Percentiles rank a stretch among this genome's conserved stretches.
Evolutionary conservation across 768 basidiomycete genomes (phyloP).

Genomic region (Phylloporus sp.): DNA sequence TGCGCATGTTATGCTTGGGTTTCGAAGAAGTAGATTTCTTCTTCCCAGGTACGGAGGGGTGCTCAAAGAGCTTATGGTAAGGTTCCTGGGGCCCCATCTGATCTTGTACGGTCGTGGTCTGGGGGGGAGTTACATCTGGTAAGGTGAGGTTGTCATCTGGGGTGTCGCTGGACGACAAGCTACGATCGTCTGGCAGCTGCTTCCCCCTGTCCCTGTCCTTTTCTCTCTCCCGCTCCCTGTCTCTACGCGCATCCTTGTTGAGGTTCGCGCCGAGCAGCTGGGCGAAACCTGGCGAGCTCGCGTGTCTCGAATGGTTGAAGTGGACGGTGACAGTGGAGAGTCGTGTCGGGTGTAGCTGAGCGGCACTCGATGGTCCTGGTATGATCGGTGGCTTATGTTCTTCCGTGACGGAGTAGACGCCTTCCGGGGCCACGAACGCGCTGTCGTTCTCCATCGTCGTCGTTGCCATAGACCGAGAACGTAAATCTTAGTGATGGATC

Average conservation of each 20-base stretch:
- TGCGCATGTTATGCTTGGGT: constrained; percentile 88
- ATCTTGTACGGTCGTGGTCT: constrained; percentile 34
- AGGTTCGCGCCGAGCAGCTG: constrained; percentile 60
- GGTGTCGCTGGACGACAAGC: constrained; percentile 79
- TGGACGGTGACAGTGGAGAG: constrained; percentile 58
- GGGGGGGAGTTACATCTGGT: constrained; percentile 36
- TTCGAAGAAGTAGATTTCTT: constrained; percentile 63
- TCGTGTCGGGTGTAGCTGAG: constrained; percentile 51
- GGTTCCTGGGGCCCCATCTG: constrained; percentile 21
- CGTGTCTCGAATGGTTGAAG: constrained; percentile 53
- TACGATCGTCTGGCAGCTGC: constrained; percentile 50
- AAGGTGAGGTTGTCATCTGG: constrained; percentile 51
- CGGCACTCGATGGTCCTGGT: constrained; percentile 35
- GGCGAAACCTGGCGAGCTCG: constrained; percentile 56
- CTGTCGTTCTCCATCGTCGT: constrained; percentile 69
- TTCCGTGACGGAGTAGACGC: constrained; percentile 83
- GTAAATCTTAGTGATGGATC: not conserved
- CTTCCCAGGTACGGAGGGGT: constrained; percentile 38
- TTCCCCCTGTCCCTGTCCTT: constrained; percentile 38
- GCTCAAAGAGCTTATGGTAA: constrained; percentile 59
- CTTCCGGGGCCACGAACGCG: constrained; percentile 85
- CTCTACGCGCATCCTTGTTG: constrained; percentile 53
- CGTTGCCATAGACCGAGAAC: constrained; percentile 12
- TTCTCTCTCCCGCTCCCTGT: constrained; percentile 33
- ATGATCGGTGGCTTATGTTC: constrained; percentile 66